These are phyloP conservation scores for Setaria italica DNA, from an alignment of 202 grass and related monocot genomes.

Conservation along the genomic window DNA sequence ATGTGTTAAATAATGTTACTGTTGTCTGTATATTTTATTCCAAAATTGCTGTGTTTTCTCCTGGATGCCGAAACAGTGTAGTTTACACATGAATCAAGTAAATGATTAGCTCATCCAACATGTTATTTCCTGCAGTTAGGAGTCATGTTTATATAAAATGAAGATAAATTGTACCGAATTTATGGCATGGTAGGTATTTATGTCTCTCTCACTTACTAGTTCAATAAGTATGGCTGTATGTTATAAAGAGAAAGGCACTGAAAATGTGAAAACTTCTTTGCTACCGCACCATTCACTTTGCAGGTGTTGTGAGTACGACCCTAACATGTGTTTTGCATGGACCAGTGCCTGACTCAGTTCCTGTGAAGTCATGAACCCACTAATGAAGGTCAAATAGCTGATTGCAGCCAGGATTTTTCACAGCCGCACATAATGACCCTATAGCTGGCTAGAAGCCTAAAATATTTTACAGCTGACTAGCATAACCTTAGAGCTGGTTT, in stretches of 20 bases:
- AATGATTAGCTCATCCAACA: slow-evolving; percentile 21
- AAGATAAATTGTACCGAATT: slow-evolving; percentile 12
- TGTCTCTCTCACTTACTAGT: slow-evolving; percentile 6
- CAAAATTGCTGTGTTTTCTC: slow-evolving; percentile 21
- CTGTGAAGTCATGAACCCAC: slow-evolving; percentile 22
- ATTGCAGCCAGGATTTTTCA: slow-evolving; percentile 9
- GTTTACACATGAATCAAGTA: neutral
- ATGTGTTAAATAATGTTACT: slow-evolving; percentile 25
- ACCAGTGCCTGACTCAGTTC: slow-evolving; percentile 23
- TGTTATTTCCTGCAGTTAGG: slow-evolving; percentile 28
- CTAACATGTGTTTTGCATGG: slow-evolving; percentile 23
- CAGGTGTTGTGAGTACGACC: neutral
- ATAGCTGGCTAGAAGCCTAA: neutral
- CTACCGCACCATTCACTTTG: neutral
- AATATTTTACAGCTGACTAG: slow-evolving; percentile 22
- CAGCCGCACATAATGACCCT: slow-evolving; percentile 17
- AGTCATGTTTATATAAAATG: neutral
- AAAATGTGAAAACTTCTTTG: neutral
- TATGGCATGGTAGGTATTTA: slow-evolving; percentile 5
- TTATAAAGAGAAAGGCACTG: neutral
- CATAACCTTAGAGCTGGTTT: slow-evolving; percentile 28
- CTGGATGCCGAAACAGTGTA: neutral
- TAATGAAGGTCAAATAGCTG: slow-evolving; percentile 23
- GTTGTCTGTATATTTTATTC: slow-evolving; percentile 21
- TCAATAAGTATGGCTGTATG: neutral